phyloP scores from a whole-genome alignment of 2,329 filamentous ascomycete species.

The Geosmithia flava region DNA sequence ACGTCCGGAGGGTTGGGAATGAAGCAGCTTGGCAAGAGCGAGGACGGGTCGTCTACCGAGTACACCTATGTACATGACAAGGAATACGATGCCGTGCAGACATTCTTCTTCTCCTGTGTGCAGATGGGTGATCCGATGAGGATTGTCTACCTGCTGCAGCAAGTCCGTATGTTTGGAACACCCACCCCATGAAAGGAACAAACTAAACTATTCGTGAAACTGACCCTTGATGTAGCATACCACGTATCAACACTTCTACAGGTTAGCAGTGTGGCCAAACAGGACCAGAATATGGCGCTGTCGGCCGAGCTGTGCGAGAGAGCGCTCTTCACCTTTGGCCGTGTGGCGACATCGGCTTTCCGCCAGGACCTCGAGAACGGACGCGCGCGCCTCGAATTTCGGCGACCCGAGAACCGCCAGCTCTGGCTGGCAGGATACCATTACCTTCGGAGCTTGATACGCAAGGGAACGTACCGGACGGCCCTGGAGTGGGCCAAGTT shows the following conservation, averaged over 20 bases:
- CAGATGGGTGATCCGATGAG: conserved; percentile 73
- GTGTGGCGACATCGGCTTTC: conserved; percentile 76
- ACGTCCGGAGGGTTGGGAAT: conserved; percentile 76
- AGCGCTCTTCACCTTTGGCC: conserved; percentile 86
- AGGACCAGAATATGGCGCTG: conserved; percentile 78
- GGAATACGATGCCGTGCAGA: conserved; percentile 63
- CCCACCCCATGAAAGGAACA: neutral
- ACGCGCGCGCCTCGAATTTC: conserved; percentile 69
- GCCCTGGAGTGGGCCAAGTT: conserved; percentile 90
- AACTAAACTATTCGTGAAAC: neutral
- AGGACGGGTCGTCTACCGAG: conserved; percentile 44
- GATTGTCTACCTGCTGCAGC: conserved; percentile 58
- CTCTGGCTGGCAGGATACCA: conserved; percentile 84
- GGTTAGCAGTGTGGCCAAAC: conserved; percentile 82
- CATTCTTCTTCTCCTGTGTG: conserved; percentile 67
- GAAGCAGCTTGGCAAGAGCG: conserved; percentile 38
- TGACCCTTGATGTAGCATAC: conserved; percentile 42
- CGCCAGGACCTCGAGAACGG: conserved; percentile 63
- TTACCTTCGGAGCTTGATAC: conserved; percentile 73
- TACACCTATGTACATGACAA: conserved; percentile 69
- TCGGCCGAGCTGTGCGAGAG: conserved; percentile 82
- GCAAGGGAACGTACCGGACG: conserved; percentile 89
- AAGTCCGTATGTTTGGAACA: conserved; percentile 18
- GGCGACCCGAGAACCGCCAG: conserved; percentile 76
- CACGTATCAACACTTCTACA: conserved; percentile 91